Evolutionary conservation across 768 basidiomycete species (phyloP).

Genomic region (Lenzites betulinus): DNA sequence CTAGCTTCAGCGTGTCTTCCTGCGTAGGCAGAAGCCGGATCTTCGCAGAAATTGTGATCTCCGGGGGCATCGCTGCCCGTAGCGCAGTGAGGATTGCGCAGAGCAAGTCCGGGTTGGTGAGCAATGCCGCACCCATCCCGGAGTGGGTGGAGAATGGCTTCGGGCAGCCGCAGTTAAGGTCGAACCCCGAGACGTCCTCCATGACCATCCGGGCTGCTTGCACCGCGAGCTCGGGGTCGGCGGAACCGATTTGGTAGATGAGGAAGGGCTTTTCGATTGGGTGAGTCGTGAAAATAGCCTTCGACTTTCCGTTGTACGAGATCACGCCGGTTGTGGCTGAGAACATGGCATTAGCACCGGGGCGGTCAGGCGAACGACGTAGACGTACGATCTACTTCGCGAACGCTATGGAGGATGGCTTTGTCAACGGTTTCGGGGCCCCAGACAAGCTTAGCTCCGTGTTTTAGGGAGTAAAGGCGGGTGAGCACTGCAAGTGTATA

Average conservation of each 20-base stretch:
- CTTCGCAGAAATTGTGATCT: slow-evolving; percentile 91
- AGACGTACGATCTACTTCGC: slow-evolving; percentile 78
- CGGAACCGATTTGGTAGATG: slow-evolving; percentile 93
- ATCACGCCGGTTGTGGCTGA: slow-evolving; percentile 84
- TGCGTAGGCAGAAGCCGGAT: slow-evolving; percentile 87
- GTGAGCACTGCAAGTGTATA: slow-evolving; percentile 65
- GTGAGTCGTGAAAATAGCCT: slow-evolving; percentile 89
- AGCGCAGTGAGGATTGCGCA: slow-evolving; percentile 86
- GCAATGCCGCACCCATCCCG: slow-evolving; percentile 96
- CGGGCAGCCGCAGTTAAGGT: slow-evolving; percentile 97
- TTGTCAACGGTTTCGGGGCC: slow-evolving; percentile 96
- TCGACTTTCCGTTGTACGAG: slow-evolving; percentile 80
- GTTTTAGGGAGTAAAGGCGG: slow-evolving; percentile 82
- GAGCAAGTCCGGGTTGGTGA: slow-evolving; percentile 88
- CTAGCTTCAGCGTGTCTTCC: slow-evolving; percentile 87
- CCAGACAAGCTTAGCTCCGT: slow-evolving; percentile 95
- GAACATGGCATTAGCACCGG: slow-evolving; percentile 2
- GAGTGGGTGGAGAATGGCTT: slow-evolving; percentile 93
- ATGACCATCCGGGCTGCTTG: slow-evolving; percentile 86
- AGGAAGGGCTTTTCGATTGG: slow-evolving; percentile 93
- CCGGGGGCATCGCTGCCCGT: slow-evolving; percentile 66
- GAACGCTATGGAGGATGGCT: slow-evolving; percentile 84
- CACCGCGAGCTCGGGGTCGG: slow-evolving; percentile 88
- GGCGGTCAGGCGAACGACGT: neutral
- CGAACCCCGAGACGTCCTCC: slow-evolving; percentile 90